Percentiles rank a stretch among this genome's conserved stretches.
phyloP scores from a whole-genome alignment of 805 yeast species.

The Candida xyloterini region DNA sequence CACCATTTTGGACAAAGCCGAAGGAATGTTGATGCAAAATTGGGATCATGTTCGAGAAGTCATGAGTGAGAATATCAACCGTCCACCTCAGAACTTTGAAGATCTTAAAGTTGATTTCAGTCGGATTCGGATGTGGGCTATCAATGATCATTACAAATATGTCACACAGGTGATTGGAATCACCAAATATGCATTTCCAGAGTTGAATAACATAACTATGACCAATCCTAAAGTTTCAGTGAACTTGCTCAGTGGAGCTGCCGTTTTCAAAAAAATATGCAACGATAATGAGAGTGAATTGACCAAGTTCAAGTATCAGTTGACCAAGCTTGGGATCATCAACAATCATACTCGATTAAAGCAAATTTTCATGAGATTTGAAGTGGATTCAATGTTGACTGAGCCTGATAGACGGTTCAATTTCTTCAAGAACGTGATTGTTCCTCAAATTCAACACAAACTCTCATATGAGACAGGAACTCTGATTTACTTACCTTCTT shows the following conservation, averaged over 20 bases:
- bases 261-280: conserved; percentile 50
- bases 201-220: conserved; percentile 59
- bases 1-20: conserved; percentile 74
- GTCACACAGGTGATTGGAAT: conserved; percentile 79
- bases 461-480: conserved; percentile 69
- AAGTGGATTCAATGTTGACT: conserved; percentile 46
- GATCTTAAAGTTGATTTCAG: conserved; percentile 75
- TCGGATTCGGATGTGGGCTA: conserved; percentile 87
- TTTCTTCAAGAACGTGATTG: conserved; percentile 66
- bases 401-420: conserved; percentile 86
- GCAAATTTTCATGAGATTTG: conserved; percentile 72
- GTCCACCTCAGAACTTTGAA: conserved; percentile 70
- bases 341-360: conserved; percentile 47
- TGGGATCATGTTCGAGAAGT: conserved; percentile 78
- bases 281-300: conserved; percentile 51
- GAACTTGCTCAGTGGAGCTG: conserved; percentile 55
- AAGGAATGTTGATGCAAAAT: conserved; percentile 86
- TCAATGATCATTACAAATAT: conserved; percentile 72
- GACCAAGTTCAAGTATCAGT: conserved; percentile 51
- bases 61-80: conserved; percentile 65
- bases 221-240: conserved; percentile 40
- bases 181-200: conserved; percentile 77
- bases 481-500: conserved; percentile 77
- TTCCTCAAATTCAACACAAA: conserved; percentile 69
- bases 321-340: conserved; percentile 29